Percentiles rank a stretch among this genome's conserved stretches.
Conservation (phyloP, 306 rosid genomes). For the Malus sylvestris region DNA sequence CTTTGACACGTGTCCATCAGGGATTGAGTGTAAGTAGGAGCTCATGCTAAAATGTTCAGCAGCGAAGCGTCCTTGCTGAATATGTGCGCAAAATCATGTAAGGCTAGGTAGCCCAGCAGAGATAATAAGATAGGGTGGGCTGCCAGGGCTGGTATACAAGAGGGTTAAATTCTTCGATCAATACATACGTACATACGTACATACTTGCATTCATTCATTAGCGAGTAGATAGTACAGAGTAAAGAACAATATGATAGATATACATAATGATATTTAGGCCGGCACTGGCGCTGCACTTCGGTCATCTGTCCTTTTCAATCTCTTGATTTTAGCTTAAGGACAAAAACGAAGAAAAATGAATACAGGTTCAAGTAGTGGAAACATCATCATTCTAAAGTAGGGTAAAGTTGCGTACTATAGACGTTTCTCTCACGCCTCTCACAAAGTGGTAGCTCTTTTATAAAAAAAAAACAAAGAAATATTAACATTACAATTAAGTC, state of each 20-base stretch:
- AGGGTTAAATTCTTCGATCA: not conserved
- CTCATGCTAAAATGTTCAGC: too few relatives aligned
- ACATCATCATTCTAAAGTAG: rapidly evolving
- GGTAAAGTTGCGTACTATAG: rapidly evolving
- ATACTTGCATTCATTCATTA: not conserved
- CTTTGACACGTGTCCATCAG: too few relatives aligned
- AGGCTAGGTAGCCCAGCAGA: not conserved
- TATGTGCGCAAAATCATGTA: not conserved
- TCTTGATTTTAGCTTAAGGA: not conserved
- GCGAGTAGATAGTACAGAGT: not conserved
- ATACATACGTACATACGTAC: not conserved
- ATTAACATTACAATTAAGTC: not conserved
- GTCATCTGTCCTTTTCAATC: not conserved
- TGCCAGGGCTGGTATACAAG: not conserved
- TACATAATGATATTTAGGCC: not conserved
- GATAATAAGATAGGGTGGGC: not conserved
- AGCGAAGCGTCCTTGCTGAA: too few relatives aligned
- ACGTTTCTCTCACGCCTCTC: rapidly evolving
- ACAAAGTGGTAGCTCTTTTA: too few relatives aligned
- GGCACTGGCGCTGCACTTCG: not conserved
- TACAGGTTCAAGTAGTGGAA: rapidly evolving
- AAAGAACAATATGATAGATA: not conserved
- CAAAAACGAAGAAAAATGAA: not conserved
- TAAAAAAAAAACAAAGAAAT: too few relatives aligned
- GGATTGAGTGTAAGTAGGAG: too few relatives aligned